Percentiles rank a stretch among this genome's conserved stretches.
Conservation (phyloP, 306 rosid genomes). For the Vigna unguiculata region DNA sequence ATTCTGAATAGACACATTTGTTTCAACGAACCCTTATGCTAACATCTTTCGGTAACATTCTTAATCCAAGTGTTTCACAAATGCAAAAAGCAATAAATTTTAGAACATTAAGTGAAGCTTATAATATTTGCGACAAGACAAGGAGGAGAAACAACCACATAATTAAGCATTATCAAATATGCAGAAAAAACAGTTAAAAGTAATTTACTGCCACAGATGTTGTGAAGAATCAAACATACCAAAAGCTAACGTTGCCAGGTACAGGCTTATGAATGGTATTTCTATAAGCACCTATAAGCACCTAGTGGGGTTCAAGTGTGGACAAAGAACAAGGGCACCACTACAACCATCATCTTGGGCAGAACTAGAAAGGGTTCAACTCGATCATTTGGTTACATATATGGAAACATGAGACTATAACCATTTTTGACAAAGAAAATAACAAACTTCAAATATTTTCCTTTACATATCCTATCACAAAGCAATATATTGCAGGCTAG, state of each 20-base stretch:
- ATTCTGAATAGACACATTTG: not conserved
- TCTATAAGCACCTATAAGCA: constrained; percentile 13
- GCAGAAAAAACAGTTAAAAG: not conserved
- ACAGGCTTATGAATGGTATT: not conserved
- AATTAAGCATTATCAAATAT: constrained; percentile 1
- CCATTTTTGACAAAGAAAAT: not conserved
- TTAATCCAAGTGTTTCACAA: constrained; percentile 20
- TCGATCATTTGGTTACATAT: constrained; percentile 6
- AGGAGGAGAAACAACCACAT: not conserved
- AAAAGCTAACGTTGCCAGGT: constrained; percentile 12
- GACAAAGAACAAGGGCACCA: constrained; percentile 5
- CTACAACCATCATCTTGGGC: not conserved
- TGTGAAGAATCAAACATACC: constrained; percentile 34
- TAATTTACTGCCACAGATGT: not conserved
- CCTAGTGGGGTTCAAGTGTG: not conserved
- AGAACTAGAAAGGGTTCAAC: constrained; percentile 14
- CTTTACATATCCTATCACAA: not conserved
- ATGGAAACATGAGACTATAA: not conserved
- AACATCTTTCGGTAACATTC: not conserved
- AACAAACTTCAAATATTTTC: not conserved
- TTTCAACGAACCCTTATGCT: constrained; percentile 15
- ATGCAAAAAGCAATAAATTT: not conserved
- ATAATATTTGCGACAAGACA: not conserved
- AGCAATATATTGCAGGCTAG: not conserved
- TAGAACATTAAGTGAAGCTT: constrained; percentile 5